phyloP scores from a whole-genome alignment of 768 basidiomycete species.

The Mycena pura region DNA sequence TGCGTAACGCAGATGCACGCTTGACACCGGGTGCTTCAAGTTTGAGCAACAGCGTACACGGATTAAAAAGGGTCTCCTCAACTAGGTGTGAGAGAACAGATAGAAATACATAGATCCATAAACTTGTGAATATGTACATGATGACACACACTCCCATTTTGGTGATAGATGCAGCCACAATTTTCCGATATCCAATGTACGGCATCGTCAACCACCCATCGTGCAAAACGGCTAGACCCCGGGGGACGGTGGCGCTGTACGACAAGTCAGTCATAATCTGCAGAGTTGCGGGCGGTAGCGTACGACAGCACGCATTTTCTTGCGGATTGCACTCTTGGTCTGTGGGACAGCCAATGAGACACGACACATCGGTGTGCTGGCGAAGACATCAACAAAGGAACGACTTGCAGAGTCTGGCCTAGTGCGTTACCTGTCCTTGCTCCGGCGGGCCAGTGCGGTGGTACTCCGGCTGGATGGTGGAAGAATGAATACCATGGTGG shows the following conservation, averaged over 20 bases:
- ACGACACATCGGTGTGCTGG: slow-evolving; percentile 3
- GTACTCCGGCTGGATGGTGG: slow-evolving; percentile 94
- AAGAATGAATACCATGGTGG: slow-evolving; percentile 91
- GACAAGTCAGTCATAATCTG: not conserved
- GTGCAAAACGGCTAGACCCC: not conserved
- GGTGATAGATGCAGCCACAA: too few species aligned
- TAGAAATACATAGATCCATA: too few species aligned
- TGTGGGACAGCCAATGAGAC: slow-evolving; percentile 21
- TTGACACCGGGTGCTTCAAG: too few species aligned
- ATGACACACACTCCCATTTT: too few species aligned
- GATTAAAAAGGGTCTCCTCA: too few species aligned
- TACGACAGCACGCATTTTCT: slow-evolving; percentile 21
- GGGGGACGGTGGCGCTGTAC: not conserved
- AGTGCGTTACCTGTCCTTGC: not conserved
- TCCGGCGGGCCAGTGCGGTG: slow-evolving; percentile 39
- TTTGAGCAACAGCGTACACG: too few species aligned
- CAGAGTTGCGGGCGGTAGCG: not conserved
- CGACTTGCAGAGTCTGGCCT: not conserved
- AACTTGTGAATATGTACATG: too few species aligned
- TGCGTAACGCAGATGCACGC: too few species aligned
- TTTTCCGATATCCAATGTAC: too few species aligned
- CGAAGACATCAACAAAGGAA: not conserved
- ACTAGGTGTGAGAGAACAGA: too few species aligned
- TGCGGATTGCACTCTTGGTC: slow-evolving; percentile 21
- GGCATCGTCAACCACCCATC: too few species aligned